Conservation (phyloP, 2,329 filamentous ascomycete genomes). For the Claviceps purpurea region DNA sequence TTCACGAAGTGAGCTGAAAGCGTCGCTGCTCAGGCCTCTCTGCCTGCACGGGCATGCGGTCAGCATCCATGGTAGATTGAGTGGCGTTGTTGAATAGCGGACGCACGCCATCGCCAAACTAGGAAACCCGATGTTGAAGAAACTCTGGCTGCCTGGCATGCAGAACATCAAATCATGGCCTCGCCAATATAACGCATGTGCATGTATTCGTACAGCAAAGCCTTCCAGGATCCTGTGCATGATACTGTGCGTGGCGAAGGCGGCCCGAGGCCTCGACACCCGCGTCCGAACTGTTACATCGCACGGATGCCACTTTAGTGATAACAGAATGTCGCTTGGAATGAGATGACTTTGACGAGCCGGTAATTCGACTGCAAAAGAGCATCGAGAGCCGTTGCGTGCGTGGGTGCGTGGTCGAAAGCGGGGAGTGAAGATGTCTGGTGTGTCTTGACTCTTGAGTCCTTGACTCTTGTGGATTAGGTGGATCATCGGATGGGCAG, state of each 20-base stretch:
- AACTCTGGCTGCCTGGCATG: background rate
- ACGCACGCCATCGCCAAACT: background rate
- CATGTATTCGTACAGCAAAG: background rate
- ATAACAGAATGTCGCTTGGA: too few species aligned
- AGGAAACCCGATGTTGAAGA: conserved; percentile 3
- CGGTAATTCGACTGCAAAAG: background rate
- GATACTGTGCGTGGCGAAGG: background rate
- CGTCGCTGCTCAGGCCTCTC: background rate
- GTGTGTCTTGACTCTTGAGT: background rate
- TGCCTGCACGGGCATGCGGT: background rate
- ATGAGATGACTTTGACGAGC: background rate
- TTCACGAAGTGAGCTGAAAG: background rate
- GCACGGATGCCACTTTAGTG: background rate
- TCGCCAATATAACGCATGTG: background rate
- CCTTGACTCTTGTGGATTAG: background rate
- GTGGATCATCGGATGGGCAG: background rate
- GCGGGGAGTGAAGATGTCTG: background rate
- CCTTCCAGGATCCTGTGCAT: background rate
- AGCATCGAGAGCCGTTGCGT: background rate
- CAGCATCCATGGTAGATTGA: background rate
- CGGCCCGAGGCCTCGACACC: background rate
- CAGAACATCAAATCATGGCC: background rate
- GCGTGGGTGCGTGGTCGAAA: background rate
- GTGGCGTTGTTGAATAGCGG: background rate
- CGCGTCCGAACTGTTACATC: background rate